These are phyloP conservation scores for Calonectria pteridis DNA, from an alignment of 2,329 filamentous ascomycete genomes.

Conservation along the genomic window DNA sequence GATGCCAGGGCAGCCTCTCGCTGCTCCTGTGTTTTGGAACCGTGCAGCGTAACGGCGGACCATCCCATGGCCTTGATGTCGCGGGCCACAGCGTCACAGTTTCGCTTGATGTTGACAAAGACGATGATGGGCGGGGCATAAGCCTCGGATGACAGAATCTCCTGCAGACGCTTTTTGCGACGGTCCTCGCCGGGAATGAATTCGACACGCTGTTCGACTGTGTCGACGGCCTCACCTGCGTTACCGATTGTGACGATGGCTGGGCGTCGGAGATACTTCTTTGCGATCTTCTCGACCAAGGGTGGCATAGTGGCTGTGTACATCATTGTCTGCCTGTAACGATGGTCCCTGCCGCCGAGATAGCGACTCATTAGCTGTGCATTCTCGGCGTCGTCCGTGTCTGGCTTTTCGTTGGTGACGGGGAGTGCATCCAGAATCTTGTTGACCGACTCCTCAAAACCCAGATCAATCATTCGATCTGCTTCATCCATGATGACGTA, in stretches of 20 bases:
- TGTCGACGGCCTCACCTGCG: conserved; percentile 94
- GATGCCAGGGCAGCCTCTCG: conserved; percentile 90
- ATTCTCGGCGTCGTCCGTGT: conserved; percentile 92
- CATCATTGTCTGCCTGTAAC: conserved; percentile 99
- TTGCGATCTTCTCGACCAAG: conserved; percentile 93
- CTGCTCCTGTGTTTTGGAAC: conserved; percentile 97
- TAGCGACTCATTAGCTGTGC: conserved; percentile 85
- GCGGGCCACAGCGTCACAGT: conserved; percentile 93
- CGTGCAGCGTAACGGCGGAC: conserved; percentile 90
- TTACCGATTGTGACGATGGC: conserved; percentile 97
- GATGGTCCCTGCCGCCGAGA: conserved; percentile 75
- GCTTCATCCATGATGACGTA: conserved; percentile 99
- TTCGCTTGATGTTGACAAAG: conserved; percentile 99
- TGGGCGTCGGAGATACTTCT: conserved; percentile 92
- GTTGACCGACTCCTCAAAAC: conserved; percentile 97
- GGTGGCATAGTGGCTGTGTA: conserved; percentile 99
- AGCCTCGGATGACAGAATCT: conserved; percentile 85
- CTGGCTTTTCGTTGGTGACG: conserved; percentile 93
- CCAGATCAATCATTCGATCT: conserved; percentile 98
- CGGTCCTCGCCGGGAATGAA: conserved; percentile 93
- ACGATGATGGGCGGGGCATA: conserved; percentile 95
- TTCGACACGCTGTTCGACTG: conserved; percentile 96
- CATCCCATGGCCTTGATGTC: conserved; percentile 97
- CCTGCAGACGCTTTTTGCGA: conserved; percentile 93
- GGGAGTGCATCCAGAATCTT: conserved; percentile 96